phyloP scores from a whole-genome alignment of 495 filamentous ascomycete genomes.

The Aspergillus nanangensis region DNA sequence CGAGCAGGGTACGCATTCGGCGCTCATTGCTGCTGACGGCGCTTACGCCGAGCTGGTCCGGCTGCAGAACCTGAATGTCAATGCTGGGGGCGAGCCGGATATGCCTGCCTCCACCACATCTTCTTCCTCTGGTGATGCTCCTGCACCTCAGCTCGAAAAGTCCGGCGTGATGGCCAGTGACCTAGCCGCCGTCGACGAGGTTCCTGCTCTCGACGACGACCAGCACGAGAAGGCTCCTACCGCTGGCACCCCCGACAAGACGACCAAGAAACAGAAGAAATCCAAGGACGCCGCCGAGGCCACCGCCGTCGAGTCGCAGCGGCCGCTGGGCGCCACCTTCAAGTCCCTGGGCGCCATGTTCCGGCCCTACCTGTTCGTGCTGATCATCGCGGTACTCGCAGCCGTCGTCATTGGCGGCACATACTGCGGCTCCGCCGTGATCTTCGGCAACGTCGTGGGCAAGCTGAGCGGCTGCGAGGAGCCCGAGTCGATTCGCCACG shows the following conservation, averaged over 20 bases:
- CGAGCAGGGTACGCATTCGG: slow-evolving; percentile 50
- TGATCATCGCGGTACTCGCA: slow-evolving; percentile 34
- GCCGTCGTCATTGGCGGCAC: slow-evolving; percentile 41
- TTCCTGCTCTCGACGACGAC: background rate
- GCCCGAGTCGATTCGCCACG: slow-evolving; percentile 27
- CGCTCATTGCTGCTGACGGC: slow-evolving; percentile 31
- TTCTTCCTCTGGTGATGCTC: background rate
- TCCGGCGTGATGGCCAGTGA: background rate
- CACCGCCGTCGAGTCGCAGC: slow-evolving; percentile 5
- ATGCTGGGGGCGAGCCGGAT: slow-evolving; percentile 9
- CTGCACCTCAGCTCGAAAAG: background rate
- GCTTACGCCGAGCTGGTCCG: slow-evolving; percentile 43
- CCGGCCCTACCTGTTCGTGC: slow-evolving; percentile 33
- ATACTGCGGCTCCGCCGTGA: slow-evolving; percentile 47
- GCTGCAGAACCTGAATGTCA: slow-evolving; percentile 34
- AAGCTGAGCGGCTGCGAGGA: slow-evolving; percentile 40
- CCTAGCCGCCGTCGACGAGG: background rate
- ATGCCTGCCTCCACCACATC: background rate
- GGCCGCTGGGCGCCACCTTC: background rate
- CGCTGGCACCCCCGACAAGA: slow-evolving; percentile 17
- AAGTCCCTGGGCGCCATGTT: slow-evolving; percentile 4
- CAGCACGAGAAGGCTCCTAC: no score
- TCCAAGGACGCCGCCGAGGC: slow-evolving; percentile 14
- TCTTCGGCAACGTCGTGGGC: slow-evolving; percentile 49
- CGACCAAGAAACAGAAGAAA: slow-evolving; percentile 19